Evolutionary conservation across 108 stramenopile species (phyloP).

Genomic region (Fistulifera pelliculosa): DNA sequence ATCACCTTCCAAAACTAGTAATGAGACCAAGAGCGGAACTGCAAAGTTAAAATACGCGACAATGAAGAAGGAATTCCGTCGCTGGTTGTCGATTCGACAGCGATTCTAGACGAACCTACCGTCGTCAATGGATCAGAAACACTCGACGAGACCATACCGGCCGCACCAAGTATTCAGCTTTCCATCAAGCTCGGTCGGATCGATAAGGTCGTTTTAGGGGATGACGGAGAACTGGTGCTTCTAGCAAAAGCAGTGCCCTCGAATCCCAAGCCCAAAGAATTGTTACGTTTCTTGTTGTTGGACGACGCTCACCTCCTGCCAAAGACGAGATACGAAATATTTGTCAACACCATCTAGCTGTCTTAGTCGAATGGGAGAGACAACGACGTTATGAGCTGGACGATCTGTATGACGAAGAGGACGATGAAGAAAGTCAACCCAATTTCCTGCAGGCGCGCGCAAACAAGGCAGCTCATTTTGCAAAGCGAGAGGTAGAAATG

Average conservation of each 20-base stretch:
- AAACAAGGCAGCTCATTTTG: slow-evolving; percentile 70
- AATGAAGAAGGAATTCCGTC: background rate
- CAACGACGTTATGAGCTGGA: slow-evolving; percentile 35
- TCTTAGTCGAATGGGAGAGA: slow-evolving; percentile 66
- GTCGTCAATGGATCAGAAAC: background rate
- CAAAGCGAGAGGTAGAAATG: slow-evolving; percentile 76
- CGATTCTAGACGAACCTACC: too few species aligned
- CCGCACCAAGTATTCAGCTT: background rate
- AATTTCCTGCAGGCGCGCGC: slow-evolving; percentile 27
- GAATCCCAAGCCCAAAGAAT: background rate
- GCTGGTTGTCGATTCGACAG: background rate
- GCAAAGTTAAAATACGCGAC: slow-evolving; percentile 2
- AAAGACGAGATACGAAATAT: slow-evolving; percentile 1
- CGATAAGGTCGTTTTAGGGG: background rate
- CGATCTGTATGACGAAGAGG: slow-evolving; percentile 3
- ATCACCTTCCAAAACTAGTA: background rate
- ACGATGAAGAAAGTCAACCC: slow-evolving; percentile 1
- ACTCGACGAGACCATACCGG: background rate
- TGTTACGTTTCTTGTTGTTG: background rate
- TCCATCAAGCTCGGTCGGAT: slow-evolving; percentile 6
- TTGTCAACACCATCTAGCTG: slow-evolving; percentile 30
- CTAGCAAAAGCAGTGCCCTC: background rate
- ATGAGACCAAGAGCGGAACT: background rate
- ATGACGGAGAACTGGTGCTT: background rate
- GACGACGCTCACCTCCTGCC: slow-evolving; percentile 2